Evolutionary conservation across 148 eudicot genomes (phyloP), one percentile per base, ranked within the genome.

Genomic region (Vaccinium corymbosum): DNA sequence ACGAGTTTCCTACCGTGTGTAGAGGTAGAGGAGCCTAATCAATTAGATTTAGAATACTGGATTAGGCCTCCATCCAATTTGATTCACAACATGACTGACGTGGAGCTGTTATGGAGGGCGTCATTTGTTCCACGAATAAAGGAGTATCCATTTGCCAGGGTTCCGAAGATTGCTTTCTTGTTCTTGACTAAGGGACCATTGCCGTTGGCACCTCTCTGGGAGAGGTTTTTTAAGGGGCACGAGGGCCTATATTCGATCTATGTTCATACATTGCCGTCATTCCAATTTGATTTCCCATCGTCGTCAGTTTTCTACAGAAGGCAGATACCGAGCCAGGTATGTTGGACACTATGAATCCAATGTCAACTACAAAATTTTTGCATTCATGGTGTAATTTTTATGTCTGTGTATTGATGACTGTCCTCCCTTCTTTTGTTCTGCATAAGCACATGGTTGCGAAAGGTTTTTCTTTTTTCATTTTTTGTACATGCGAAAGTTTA

Each of bases 181-280:
- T 96, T 96, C 92, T 91, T 96, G 93, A 84, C 97, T 6, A 96
- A 93, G 81, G 99, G 99, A 50, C 99, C 98, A 25, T 91, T 96
- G 92, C 99, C 98, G 8, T 85, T 96, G 80, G 93, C 98, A 19
- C 98, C 97, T 78, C 86, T 96, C 48, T 96, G 99, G 99, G 98
- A 93, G 89, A 94, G 93, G 90, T 96, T 93, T 78, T 96, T 96
- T 68, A 87, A 86, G 87, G 99, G 98, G 76, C 86, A 94, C 48
- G 89, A 92, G 22, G 91, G 89, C 68, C 81, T 82, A 13, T 96
- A 90, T 86, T 92, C 99, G 51, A 90, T 96, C 75, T 96, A 94
- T 85, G 80, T 94, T 87, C 99, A 96, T 88, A 84, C 99, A 0
- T 68, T 90, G 86, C 99, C 99, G 4, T 88, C 93, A 6, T 93